Conservation (phyloP, 495 filamentous ascomycete genomes). For the Elaphomyces granulatus region DNA sequence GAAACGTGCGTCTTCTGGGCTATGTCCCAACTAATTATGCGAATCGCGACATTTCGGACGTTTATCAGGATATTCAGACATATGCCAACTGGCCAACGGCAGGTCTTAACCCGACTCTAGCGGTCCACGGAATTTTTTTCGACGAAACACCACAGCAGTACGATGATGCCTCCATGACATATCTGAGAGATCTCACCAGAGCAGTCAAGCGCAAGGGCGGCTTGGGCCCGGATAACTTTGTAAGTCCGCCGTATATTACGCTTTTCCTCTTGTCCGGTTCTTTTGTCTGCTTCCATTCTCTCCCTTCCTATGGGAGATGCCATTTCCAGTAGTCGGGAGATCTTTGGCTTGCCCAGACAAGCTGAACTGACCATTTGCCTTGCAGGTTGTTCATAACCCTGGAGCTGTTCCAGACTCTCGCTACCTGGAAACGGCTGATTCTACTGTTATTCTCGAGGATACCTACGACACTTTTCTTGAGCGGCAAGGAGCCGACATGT, state of each 20-base stretch:
- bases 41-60: slow-evolving; percentile 23
- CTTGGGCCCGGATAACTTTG: slow-evolving; percentile 26
- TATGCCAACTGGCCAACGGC: slow-evolving; percentile 34
- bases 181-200: slow-evolving; percentile 24
- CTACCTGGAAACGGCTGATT: slow-evolving; percentile 27
- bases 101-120: slow-evolving; percentile 20
- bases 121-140: slow-evolving; percentile 34
- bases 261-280: slow-evolving; percentile 8
- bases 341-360: too few species aligned
- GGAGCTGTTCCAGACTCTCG: slow-evolving; percentile 32
- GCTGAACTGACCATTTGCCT: not conserved
- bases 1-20: slow-evolving; percentile 38
- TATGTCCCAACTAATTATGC: slow-evolving; percentile 41
- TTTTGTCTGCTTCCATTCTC: slow-evolving; percentile 9
- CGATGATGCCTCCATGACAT: slow-evolving; percentile 18
- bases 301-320: too few species aligned
- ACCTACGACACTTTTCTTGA: slow-evolving; percentile 30
- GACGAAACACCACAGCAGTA: slow-evolving; percentile 34
- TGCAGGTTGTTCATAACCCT: slow-evolving; percentile 36
- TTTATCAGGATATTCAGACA: slow-evolving; percentile 31
- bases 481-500: slow-evolving; percentile 19
- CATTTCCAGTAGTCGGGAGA: too few species aligned
- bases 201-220: slow-evolving; percentile 21
- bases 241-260: slow-evolving; percentile 10
- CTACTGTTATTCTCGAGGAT: slow-evolving; percentile 34